Base-by-base conservation (phyloP, 2,329 filamentous ascomycete genomes). In the Pseudogymnoascus sp. region DNA sequence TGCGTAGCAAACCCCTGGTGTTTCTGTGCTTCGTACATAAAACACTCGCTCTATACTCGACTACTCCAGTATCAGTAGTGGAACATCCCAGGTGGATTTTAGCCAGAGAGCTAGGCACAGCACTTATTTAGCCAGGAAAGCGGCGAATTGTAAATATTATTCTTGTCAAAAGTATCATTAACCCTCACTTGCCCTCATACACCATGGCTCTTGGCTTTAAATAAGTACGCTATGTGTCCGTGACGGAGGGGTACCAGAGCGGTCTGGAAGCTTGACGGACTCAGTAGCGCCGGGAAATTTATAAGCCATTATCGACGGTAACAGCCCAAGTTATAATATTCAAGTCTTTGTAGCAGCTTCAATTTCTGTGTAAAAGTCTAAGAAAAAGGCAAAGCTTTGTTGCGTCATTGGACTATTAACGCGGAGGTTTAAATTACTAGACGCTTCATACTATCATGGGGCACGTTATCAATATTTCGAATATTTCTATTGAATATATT, bases 251-350 rank as follows among this genome's bases (percentile, higher is more conserved):
- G n/a, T 55, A 55, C 49, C 29, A 55, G 49, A 21, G 29, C 29
- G 49, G 49, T 55, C 49, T 55, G 49, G 49, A 55, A 55, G 49
- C 49, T 55, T 55, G 29, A 55, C 33, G 33, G 16, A 21, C 49
- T 33, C 49, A 33, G 49, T 55, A 55, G 49, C 29, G 29, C 6
- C 49, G 49, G 49, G 29, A 35, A 55, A 55, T 55, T 55, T 55
- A 55, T 55, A 55, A 55, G 29, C 49, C 49, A 55, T 21, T 33
- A 19, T 55, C 6, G 29, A 35, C 10, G 29, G 21, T 3, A 21
- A 33, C 19, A 19, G 49, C 31, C 49, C 49, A 6, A 33, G 49
- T 14, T 55, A 33, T n/a, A 29, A 16, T 16, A 31, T 31, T 16
- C 14, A 31, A 23, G 4, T 29, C 16, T 21, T 55, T 33, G 33